Percentiles rank a stretch among this genome's conserved stretches.
Evolutionary conservation across 1,139 yeast genomes (phyloP).

Genomic region (Saccharomycopsis hybrid): DNA sequence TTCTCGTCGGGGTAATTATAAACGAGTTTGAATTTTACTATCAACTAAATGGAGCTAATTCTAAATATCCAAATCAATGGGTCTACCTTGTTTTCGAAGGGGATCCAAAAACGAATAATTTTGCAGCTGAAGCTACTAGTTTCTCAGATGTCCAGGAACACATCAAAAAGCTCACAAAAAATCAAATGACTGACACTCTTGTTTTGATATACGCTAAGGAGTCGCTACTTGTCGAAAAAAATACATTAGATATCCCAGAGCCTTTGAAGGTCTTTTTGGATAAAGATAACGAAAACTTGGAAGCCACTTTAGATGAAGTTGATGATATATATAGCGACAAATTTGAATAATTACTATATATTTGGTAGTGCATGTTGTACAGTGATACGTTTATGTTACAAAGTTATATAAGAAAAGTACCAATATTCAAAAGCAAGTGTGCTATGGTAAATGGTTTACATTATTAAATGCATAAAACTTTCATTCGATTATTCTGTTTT

Average conservation of each 20-base stretch:
- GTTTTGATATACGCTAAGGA: conserved; percentile 10
- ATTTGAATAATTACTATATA: no score
- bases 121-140: conserved; percentile 6
- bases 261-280: conserved; percentile 22
- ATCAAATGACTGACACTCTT: background rate
- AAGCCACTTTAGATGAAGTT: background rate
- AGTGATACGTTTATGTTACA: no score
- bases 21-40: conserved; percentile 28
- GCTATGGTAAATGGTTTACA: no score
- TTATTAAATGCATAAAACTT: no score
- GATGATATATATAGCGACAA: background rate
- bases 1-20: conserved; percentile 27
- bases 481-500: no score
- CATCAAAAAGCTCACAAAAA: background rate
- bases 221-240: background rate
- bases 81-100: conserved; percentile 13
- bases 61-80: conserved; percentile 9
- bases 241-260: conserved; percentile 3
- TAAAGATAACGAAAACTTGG: conserved; percentile 7
- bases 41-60: conserved; percentile 7
- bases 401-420: no score
- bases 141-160: conserved; percentile 5
- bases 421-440: no score
- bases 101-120: conserved; percentile 5
- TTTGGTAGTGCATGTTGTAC: no score